phyloP scores from a whole-genome alignment of 169 alveolate genomes.

The Cryptosporidium felis region DNA sequence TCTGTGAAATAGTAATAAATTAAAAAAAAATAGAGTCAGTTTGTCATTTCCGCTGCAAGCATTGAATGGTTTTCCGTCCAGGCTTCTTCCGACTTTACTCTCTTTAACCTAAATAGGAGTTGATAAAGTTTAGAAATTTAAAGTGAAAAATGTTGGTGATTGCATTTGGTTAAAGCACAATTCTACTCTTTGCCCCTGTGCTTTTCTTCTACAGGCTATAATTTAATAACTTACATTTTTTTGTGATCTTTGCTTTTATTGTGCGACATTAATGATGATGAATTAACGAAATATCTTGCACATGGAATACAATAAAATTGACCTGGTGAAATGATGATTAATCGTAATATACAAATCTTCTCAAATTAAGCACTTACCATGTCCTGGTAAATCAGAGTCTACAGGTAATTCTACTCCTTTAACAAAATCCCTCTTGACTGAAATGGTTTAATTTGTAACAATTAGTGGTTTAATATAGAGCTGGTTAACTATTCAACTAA shows the following conservation, averaged over 20 bases:
- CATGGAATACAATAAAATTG: slow-evolving; percentile 65
- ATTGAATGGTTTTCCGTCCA: slow-evolving; percentile 64
- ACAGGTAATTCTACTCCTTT: slow-evolving; percentile 66
- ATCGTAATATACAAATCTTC: not conserved
- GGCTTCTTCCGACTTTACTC: slow-evolving; percentile 59
- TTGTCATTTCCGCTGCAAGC: slow-evolving; percentile 69
- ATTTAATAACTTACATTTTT: slow-evolving; percentile 62
- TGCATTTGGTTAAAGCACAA: too few relatives aligned
- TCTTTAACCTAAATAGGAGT: slow-evolving; percentile 22
- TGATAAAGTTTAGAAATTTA: too few relatives aligned
- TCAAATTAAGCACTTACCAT: too few relatives aligned
- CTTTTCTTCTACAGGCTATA: too few relatives aligned
- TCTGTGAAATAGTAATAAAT: too few relatives aligned
- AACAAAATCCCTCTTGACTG: slow-evolving; percentile 32
- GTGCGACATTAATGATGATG: slow-evolving; percentile 42
- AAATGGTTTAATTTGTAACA: too few relatives aligned
- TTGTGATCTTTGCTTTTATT: slow-evolving; percentile 51
- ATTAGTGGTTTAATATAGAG: too few relatives aligned
- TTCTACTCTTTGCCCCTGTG: too few relatives aligned
- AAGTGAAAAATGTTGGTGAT: too few relatives aligned
- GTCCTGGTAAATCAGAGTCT: slow-evolving; percentile 60
- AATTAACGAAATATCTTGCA: slow-evolving; percentile 49
- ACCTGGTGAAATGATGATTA: not conserved
- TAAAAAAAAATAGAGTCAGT: too few relatives aligned
- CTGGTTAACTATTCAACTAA: too few relatives aligned